phyloP scores from a whole-genome alignment of 768 basidiomycete species.

The Clathrus columnatus region DNA sequence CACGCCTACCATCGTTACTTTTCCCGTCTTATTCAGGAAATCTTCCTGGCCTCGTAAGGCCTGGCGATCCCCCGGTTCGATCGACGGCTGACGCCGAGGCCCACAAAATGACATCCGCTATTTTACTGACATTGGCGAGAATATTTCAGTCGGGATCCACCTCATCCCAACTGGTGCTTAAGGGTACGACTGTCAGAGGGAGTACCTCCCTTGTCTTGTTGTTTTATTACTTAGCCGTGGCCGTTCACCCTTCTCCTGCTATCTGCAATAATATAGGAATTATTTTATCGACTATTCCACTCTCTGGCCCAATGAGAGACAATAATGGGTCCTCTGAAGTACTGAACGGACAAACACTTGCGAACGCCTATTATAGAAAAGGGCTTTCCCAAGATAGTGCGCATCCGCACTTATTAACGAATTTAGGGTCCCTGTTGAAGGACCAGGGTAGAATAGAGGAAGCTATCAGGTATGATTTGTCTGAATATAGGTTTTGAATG shows the following conservation, averaged over 20 bases:
- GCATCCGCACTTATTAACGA: conserved; percentile 43
- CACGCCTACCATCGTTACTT: conserved; percentile 27
- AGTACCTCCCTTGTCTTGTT: conserved; percentile 33
- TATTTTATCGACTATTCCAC: conserved; percentile 30
- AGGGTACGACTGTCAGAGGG: conserved; percentile 20
- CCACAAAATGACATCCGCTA: conserved; percentile 29
- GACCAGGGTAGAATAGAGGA: conserved; percentile 34
- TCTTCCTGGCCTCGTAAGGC: conserved; percentile 26
- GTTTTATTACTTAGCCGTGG: conserved; percentile 40
- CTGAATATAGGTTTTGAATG: not conserved
- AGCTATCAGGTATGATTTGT: conserved; percentile 31
- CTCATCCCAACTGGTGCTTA: conserved; percentile 19
- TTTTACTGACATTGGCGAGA: conserved; percentile 39
- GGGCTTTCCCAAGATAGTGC: conserved; percentile 36
- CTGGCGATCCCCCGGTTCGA: conserved; percentile 6
- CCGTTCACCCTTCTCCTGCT: conserved; percentile 35
- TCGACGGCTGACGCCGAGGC: conserved; percentile 21
- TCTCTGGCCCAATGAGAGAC: conserved; percentile 12
- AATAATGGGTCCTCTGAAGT: conserved; percentile 14
- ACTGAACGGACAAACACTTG: conserved; percentile 28
- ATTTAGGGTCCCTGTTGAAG: conserved; percentile 42
- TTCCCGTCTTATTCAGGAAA: conserved; percentile 27
- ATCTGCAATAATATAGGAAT: conserved; percentile 45
- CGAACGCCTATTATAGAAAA: conserved; percentile 35
- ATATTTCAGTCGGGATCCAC: conserved; percentile 30